phyloP scores from a whole-genome alignment of 352 stramenopile genomes.

The Phytophthora rubi region DNA sequence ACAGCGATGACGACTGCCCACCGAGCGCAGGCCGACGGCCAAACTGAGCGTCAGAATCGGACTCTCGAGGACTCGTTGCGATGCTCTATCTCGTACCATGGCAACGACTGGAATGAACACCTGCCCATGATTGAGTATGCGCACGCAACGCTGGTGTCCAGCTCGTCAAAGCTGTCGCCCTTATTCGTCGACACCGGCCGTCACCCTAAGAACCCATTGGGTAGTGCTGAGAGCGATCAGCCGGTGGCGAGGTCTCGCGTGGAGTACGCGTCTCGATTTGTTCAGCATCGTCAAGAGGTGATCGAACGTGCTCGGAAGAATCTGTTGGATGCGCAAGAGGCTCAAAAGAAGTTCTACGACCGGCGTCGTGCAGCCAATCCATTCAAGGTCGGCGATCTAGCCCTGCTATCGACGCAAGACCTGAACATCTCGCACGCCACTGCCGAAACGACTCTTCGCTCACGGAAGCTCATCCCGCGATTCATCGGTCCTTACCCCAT shows the following conservation, averaged over 20 bases:
- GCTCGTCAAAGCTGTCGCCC: background rate
- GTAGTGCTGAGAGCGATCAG: background rate
- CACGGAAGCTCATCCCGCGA: background rate
- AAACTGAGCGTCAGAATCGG: background rate
- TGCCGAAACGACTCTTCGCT: background rate
- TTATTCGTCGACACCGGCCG: background rate
- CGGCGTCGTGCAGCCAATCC: background rate
- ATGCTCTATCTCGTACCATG: background rate
- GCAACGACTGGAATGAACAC: background rate
- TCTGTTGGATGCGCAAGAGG: slow-evolving; percentile 7
- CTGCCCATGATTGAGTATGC: background rate
- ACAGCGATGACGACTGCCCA: background rate
- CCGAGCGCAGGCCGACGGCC: background rate
- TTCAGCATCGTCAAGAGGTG: background rate
- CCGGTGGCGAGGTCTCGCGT: background rate
- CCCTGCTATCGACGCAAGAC: slow-evolving; percentile 5
- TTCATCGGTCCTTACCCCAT: background rate
- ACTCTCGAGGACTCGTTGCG: background rate
- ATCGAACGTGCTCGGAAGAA: background rate
- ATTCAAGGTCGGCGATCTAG: slow-evolving; percentile 9
- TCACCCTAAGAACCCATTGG: background rate
- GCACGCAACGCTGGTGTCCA: background rate
- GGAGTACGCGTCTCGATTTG: slow-evolving; percentile 10
- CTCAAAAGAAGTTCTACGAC: slow-evolving; percentile 19
- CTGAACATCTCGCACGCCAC: slow-evolving; percentile 11